A percentile compares a stretch with the other conserved stretches of the same genome.
These are phyloP conservation scores for Blastosporella zonata DNA, from an alignment of 1,284 basidiomycete species.

Conservation along the genomic window DNA sequence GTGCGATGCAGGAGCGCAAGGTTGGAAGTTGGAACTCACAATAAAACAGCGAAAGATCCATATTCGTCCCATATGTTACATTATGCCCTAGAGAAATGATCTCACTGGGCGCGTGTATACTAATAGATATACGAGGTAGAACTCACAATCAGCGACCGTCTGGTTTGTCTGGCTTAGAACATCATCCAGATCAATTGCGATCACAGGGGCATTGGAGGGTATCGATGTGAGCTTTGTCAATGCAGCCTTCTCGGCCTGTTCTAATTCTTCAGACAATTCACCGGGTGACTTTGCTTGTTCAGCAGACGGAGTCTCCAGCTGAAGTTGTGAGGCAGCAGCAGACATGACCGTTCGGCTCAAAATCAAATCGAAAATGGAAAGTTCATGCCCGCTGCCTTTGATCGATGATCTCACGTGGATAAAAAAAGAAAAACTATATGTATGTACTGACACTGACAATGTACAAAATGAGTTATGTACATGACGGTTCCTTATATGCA, in stretches of 20 bases:
- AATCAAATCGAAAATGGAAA: too few species aligned
- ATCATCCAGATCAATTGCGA: slow-evolving; percentile 78
- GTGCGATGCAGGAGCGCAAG: background rate
- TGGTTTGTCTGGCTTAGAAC: slow-evolving; percentile 71
- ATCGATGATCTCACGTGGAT: too few species aligned
- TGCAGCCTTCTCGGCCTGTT: slow-evolving; percentile 22
- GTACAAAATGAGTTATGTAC: too few species aligned
- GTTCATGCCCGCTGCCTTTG: too few species aligned
- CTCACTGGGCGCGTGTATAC: background rate
- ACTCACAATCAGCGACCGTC: slow-evolving; percentile 62
- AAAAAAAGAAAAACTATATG: too few species aligned
- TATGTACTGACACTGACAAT: too few species aligned
- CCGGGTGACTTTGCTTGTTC: slow-evolving; percentile 8
- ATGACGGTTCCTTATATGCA: too few species aligned
- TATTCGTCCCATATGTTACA: slow-evolving; percentile 52
- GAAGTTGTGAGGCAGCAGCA: slow-evolving; percentile 28
- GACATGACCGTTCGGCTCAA: slow-evolving; percentile 28
- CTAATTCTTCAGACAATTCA: slow-evolving; percentile 13
- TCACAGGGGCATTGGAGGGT: slow-evolving; percentile 38
- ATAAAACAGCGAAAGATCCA: slow-evolving; percentile 54
- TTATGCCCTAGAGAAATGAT: slow-evolving; percentile 61
- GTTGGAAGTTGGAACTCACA: slow-evolving; percentile 41
- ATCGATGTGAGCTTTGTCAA: slow-evolving; percentile 26
- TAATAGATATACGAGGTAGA: background rate
- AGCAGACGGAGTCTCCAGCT: slow-evolving; percentile 23